Evolutionary conservation across 1,284 basidiomycete genomes (phyloP).

Genomic region (Amylostereum chailletii): DNA sequence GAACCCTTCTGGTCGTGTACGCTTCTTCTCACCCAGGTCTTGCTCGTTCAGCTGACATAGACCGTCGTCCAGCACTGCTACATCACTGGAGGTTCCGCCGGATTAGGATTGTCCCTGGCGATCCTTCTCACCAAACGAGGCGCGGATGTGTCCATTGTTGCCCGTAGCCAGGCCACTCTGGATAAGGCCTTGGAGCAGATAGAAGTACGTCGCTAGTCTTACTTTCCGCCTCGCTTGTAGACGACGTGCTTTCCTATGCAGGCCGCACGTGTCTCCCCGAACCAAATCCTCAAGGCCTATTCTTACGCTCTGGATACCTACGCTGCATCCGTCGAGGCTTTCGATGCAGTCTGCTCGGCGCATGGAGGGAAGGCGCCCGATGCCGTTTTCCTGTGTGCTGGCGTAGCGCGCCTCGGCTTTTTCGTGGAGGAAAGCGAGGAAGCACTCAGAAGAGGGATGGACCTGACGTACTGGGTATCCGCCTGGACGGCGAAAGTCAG

Average conservation of each 20-base stretch:
- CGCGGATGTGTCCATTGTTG: slow-evolving; percentile 78
- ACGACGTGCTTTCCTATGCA: slow-evolving; percentile 14
- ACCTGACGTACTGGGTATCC: slow-evolving; percentile 60
- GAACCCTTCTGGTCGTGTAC: slow-evolving; percentile 22
- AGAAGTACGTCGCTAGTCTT: slow-evolving; percentile 37
- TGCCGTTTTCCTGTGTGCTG: slow-evolving; percentile 74
- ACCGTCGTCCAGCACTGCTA: slow-evolving; percentile 54
- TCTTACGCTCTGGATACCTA: slow-evolving; percentile 52
- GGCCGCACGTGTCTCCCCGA: slow-evolving; percentile 37
- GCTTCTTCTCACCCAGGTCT: background rate
- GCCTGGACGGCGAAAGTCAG: slow-evolving; percentile 76
- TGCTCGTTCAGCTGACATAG: slow-evolving; percentile 1
- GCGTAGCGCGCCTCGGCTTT: slow-evolving; percentile 57
- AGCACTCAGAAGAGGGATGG: slow-evolving; percentile 54
- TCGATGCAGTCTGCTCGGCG: slow-evolving; percentile 47
- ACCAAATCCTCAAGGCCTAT: slow-evolving; percentile 53
- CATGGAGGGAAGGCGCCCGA: slow-evolving; percentile 58
- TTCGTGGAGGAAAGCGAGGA: slow-evolving; percentile 63
- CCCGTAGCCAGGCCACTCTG: slow-evolving; percentile 57
- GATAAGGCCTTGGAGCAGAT: slow-evolving; percentile 49
- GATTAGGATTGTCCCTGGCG: slow-evolving; percentile 71
- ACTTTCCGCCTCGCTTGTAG: background rate
- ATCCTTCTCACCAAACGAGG: slow-evolving; percentile 61
- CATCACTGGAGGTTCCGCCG: slow-evolving; percentile 76
- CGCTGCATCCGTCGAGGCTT: slow-evolving; percentile 42